These are phyloP conservation scores for Paramecium pentaurelia DNA, from an alignment of 73 alveolate species.

Conservation along the genomic window DNA sequence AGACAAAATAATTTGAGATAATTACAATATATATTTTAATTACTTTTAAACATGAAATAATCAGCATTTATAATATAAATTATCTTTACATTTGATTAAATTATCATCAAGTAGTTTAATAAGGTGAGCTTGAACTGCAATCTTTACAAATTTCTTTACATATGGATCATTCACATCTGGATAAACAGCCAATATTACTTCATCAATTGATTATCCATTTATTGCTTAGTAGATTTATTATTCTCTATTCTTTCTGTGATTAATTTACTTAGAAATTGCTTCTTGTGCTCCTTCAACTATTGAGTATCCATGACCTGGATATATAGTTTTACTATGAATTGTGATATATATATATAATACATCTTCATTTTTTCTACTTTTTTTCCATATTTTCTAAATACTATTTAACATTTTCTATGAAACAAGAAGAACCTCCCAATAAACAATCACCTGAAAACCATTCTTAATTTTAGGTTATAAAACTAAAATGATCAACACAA, in stretches of 20 bases:
- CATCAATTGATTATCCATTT: background rate
- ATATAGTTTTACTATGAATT: background rate
- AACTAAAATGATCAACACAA: constrained; percentile 55
- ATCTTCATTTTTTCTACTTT: background rate
- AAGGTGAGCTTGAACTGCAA: background rate
- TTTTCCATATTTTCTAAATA: background rate
- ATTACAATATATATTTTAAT: no score
- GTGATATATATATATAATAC: background rate
- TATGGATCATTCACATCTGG: background rate
- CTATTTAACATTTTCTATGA: background rate
- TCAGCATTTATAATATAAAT: background rate
- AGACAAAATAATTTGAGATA: background rate
- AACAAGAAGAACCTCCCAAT: constrained; percentile 62
- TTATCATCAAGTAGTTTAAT: background rate
- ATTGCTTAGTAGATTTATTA: background rate
- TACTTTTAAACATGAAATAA: background rate
- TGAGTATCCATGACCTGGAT: background rate
- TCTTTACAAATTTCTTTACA: background rate
- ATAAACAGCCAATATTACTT: background rate
- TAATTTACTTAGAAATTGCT: background rate
- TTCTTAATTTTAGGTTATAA: constrained; percentile 39
- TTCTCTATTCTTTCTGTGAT: constrained; percentile 17
- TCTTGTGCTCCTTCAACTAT: background rate
- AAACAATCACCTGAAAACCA: constrained; percentile 65
- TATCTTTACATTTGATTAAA: background rate